Percentiles rank a stretch among this genome's conserved stretches.
These are phyloP conservation scores for Neopestalotiopsis clavispora DNA, from an alignment of 2,329 filamentous ascomycete genomes.

Conservation along the genomic window DNA sequence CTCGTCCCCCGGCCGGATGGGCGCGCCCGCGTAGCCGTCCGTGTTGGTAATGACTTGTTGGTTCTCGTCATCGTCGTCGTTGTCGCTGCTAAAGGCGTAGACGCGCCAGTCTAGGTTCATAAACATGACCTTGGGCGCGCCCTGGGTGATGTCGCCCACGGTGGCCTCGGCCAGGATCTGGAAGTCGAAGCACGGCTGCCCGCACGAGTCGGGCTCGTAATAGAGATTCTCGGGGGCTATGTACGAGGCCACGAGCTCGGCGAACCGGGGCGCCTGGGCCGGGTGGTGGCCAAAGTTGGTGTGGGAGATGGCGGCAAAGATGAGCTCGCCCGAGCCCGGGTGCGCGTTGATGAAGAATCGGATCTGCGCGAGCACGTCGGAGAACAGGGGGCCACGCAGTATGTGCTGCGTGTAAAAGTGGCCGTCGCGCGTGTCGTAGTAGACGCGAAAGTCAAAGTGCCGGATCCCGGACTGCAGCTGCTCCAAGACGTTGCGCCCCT, in stretches of 20 bases:
- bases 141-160: background rate
- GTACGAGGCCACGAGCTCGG: background rate
- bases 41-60: background rate
- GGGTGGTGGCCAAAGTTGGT: background rate
- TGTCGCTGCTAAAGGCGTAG: background rate
- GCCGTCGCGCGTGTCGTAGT: background rate
- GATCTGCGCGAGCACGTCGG: background rate
- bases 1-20: background rate
- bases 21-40: background rate
- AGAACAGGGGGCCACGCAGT: background rate
- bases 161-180: background rate
- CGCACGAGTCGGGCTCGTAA: background rate
- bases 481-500: background rate
- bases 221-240: background rate
- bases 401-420: background rate
- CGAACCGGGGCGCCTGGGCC: background rate
- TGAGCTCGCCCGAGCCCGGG: background rate
- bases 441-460: background rate
- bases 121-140: background rate
- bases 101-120: background rate
- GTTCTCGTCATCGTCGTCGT: too few species aligned
- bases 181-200: background rate
- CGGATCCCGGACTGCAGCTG: background rate
- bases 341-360: background rate
- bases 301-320: background rate